Evolutionary conservation across 2,329 filamentous ascomycete species (phyloP), one percentile per base, ranked within the genome.

Genomic region (Trichophyton verrucosum): DNA sequence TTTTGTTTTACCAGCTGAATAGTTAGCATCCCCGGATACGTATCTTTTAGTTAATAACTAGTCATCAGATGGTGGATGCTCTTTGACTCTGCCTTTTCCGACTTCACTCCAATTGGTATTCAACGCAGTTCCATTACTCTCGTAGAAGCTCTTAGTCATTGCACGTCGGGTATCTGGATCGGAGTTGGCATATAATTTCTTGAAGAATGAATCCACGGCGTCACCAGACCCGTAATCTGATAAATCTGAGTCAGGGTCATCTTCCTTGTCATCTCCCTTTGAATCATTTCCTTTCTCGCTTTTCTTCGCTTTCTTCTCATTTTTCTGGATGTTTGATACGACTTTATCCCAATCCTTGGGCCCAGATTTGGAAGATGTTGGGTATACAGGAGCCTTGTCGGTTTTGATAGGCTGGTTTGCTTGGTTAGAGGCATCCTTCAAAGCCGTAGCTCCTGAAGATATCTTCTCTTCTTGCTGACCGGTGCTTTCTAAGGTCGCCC

Each of bases 101-200:
- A 96, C 92, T 64, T 95, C 88, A 8, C 77, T 75, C 94, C 94
- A 99, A 71, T 92, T 90, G 0, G 94, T 99, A 73, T 90, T 96
- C 57, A 99, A 77, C 2, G 88, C 83, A 0, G 94, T 99, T 3
- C 94, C 94, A 67, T 95, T 94, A 73, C 91, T 96, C 79, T 99
- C 92, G 13, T 85, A 81, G 69, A 89, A 97, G 70, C 89, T 95
- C 82, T 99, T 99, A 84, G 95, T 89, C 94, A 99, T 99, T 7
- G 94, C 94, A 1, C 91, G 84, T 70, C 85, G 85, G 62, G 89
- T 89, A 67, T 99, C 92, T 0, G 86, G 83, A 57, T 87, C 85
- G 0, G 89, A 85, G 40, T 78, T 80, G 64, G 87, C 84, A 76
- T 92, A 97, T 1, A 99, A 78, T 69, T 87, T 86, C 79, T 95